phyloP scores from a whole-genome alignment of 352 stramenopile species.

The Globisporangium paddicum region DNA sequence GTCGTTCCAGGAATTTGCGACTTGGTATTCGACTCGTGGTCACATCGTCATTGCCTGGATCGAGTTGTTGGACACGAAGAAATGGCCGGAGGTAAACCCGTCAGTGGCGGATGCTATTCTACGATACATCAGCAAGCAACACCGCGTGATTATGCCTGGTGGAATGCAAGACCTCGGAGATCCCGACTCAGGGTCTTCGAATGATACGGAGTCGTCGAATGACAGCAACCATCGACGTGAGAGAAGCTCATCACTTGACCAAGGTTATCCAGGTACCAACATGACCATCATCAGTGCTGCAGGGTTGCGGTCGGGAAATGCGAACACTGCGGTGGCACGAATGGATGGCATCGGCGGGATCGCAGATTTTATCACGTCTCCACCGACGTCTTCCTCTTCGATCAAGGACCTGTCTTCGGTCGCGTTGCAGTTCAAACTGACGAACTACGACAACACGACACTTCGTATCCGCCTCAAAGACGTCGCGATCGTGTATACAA shows the following conservation, averaged over 20 bases:
- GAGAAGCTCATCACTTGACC: conserved; percentile 34
- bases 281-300: conserved; percentile 35
- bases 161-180: conserved; percentile 19
- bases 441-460: conserved; percentile 74
- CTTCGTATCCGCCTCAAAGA: conserved; percentile 82
- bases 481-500: conserved; percentile 84
- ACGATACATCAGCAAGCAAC: conserved; percentile 67
- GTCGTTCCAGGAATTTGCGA: conserved; percentile 80
- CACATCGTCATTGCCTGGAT: conserved; percentile 86
- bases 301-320: conserved; percentile 32
- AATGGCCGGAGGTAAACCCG: conserved; percentile 68
- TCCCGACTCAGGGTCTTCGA: conserved; percentile 48
- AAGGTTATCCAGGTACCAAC: conserved; percentile 30
- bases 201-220: conserved; percentile 65
- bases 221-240: conserved; percentile 37
- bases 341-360: conserved; percentile 63
- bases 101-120: conserved; percentile 70
- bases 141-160: conserved; percentile 39
- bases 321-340: conserved; percentile 28
- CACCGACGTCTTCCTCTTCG: conserved; percentile 32
- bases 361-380: conserved; percentile 53
- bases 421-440: conserved; percentile 85
- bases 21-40: conserved; percentile 82
- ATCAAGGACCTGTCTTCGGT: conserved; percentile 63
- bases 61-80: conserved; percentile 78